phyloP scores from a whole-genome alignment of 495 filamentous ascomycete genomes.

The Evernia prunastri region DNA sequence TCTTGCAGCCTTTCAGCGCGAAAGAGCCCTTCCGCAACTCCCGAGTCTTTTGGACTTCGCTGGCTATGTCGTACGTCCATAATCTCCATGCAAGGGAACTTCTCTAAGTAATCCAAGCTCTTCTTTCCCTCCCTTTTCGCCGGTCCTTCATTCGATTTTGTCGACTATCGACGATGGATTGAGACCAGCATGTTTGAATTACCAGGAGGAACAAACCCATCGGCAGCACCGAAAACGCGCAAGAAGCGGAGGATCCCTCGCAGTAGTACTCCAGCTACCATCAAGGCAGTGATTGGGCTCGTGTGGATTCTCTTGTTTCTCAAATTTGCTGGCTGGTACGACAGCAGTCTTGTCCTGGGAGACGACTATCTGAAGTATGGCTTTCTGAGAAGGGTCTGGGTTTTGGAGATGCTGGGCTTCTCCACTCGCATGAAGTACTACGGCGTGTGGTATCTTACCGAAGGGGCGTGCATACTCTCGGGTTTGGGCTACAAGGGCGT shows the following conservation, averaged over 20 bases:
- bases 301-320: conserved; percentile 76
- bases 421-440: conserved; percentile 86
- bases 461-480: conserved; percentile 89
- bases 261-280: conserved; percentile 76
- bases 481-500: conserved; percentile 93
- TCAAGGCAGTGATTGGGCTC: conserved; percentile 65
- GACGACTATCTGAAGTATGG: conserved; percentile 57
- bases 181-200: conserved; percentile 91
- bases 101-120: conserved; percentile 36
- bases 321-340: conserved; percentile 63
- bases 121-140: conserved; percentile 89
- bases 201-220: conserved; percentile 67
- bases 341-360: conserved; percentile 50
- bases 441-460: conserved; percentile 86
- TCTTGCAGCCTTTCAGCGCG: conserved; percentile 79
- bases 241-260: conserved; percentile 93
- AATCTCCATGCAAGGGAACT: background rate
- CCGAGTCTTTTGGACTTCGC: conserved; percentile 72
- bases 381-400: conserved; percentile 64
- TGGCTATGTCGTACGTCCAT: conserved; percentile 60
- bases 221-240: conserved; percentile 73
- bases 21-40: conserved; percentile 65
- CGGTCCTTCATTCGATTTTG: conserved; percentile 89
- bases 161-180: conserved; percentile 87
- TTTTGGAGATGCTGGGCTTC: conserved; percentile 76